Percentiles rank a stretch among this genome's conserved stretches.
Conservation (phyloP, 495 filamentous ascomycete genomes). For the Pyrenula aspistea region DNA sequence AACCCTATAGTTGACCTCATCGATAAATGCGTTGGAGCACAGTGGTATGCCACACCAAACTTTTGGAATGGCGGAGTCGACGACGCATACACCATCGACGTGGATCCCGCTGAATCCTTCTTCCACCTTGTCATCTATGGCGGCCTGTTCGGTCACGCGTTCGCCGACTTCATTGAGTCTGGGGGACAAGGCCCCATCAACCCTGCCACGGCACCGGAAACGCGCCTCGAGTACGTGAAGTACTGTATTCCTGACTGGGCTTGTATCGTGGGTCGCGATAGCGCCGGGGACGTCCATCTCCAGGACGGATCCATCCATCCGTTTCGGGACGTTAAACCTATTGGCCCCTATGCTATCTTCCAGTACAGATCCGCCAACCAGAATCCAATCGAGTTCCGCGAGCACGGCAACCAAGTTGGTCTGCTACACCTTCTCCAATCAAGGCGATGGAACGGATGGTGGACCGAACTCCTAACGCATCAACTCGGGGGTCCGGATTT, state of each 20-base stretch:
- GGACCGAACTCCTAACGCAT: neutral
- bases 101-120: slow-evolving; percentile 13
- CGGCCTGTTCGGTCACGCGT: slow-evolving; percentile 20
- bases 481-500: too few species aligned
- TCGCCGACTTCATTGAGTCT: too few species aligned
- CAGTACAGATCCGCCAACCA: slow-evolving; percentile 5
- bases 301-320: slow-evolving; percentile 1
- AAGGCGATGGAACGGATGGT: neutral
- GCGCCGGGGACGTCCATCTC: too few species aligned
- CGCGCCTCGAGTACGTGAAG: slow-evolving; percentile 22
- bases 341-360: slow-evolving; percentile 6
- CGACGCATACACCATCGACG: slow-evolving; percentile 19
- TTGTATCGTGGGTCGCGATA: too few species aligned
- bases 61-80: too few species aligned
- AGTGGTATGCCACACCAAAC: too few species aligned
- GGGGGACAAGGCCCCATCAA: too few species aligned
- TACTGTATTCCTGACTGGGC: slow-evolving; percentile 24
- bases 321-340: slow-evolving; percentile 1
- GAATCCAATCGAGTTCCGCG: slow-evolving; percentile 3
- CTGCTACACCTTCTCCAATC: neutral
- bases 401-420: neutral
- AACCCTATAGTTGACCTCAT: slow-evolving; percentile 22
- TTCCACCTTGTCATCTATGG: slow-evolving; percentile 25
- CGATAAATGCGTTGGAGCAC: slow-evolving; percentile 19
- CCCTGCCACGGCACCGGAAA: slow-evolving; percentile 8